Evolutionary conservation across 2,329 filamentous ascomycete genomes (phyloP), one percentile per base, ranked within the genome.

Genomic region (Neurospora sp.): DNA sequence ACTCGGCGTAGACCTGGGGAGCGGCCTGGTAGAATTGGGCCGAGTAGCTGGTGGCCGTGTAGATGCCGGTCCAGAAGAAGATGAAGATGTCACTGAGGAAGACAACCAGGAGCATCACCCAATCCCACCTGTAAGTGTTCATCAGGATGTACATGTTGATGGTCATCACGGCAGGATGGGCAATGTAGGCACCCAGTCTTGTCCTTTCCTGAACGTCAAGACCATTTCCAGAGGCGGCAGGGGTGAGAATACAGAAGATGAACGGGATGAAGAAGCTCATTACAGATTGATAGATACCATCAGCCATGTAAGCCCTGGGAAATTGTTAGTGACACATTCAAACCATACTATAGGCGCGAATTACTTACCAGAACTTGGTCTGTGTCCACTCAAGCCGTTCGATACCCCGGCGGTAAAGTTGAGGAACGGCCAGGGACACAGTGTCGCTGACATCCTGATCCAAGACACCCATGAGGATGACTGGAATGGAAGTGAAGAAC

Each of bases 101-200:
- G 68, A 96, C 91, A 72, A 97, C 90, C 71, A 97, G 83, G 28
- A 94, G 81, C 81, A 96, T 96, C 76, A 99, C 84, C 95, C 95
- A 99, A 79, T 99, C 96, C 96, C 96, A 99, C 72, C 95, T 89
- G 80, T 97, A 98, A 0, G 92, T 96, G 81, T 99, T 99, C 82
- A 98, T 89, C 73, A 99, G 84, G 75, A 99, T 93, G 82, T 98
- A 99, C 71, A 90, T 83, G 80, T 99, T 99, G 84, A 97, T 96
- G 52, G 93, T 90, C 74, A 97, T 82, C 71, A 99, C 90, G 7
- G 93, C 90, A 15, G 92, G 91, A 70, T 92, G 93, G 3, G 90
- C 93, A 75, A 97, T 89, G 79, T 96, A 96, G 68, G 93, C 87
- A 76, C 96, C 96, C 77, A 99, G 91, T 74, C 94, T 90, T 73